Percentiles rank a stretch among this genome's conserved stretches.
Evolutionary conservation across 257 asterid genomes (phyloP).

Genomic region (Buddleja alternifolia): DNA sequence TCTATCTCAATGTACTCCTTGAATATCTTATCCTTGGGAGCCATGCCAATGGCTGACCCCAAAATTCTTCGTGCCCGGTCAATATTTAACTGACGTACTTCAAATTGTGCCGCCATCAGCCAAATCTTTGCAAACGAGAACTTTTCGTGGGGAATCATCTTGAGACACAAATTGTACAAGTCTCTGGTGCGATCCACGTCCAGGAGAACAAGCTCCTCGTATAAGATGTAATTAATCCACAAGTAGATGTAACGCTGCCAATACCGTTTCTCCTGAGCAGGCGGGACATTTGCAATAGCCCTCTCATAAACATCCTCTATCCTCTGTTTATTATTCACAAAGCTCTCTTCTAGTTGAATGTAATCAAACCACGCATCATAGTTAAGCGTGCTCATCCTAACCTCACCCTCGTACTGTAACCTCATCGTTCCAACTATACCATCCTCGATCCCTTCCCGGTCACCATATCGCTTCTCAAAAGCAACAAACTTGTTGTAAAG

Average conservation of each 20-base stretch:
- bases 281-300: too few species aligned
- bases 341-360: slow-evolving; percentile 75
- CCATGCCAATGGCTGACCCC: too few species aligned
- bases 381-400: slow-evolving; percentile 78
- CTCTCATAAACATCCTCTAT: slow-evolving; percentile 78
- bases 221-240: slow-evolving; percentile 89
- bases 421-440: slow-evolving; percentile 90
- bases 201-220: slow-evolving; percentile 85
- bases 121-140: too few species aligned
- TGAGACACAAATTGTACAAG: too few species aligned
- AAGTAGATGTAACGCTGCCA: slow-evolving; percentile 95
- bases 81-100: too few species aligned
- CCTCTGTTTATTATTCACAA: slow-evolving; percentile 62
- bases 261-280: too few species aligned
- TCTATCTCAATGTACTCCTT: too few species aligned
- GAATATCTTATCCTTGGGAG: too few species aligned
- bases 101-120: too few species aligned
- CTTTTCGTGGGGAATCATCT: too few species aligned
- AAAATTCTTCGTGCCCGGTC: too few species aligned
- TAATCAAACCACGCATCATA: slow-evolving; percentile 95
- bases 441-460: slow-evolving; percentile 88
- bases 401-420: slow-evolving; percentile 89
- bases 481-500: slow-evolving; percentile 85
- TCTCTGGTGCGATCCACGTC: slow-evolving; percentile 84
- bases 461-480: slow-evolving; percentile 92